A percentile compares a stretch with the other conserved stretches of the same genome.
These are phyloP conservation scores for Isabelozyma heimii DNA, from an alignment of 805 yeast genomes.

Conservation along the genomic window DNA sequence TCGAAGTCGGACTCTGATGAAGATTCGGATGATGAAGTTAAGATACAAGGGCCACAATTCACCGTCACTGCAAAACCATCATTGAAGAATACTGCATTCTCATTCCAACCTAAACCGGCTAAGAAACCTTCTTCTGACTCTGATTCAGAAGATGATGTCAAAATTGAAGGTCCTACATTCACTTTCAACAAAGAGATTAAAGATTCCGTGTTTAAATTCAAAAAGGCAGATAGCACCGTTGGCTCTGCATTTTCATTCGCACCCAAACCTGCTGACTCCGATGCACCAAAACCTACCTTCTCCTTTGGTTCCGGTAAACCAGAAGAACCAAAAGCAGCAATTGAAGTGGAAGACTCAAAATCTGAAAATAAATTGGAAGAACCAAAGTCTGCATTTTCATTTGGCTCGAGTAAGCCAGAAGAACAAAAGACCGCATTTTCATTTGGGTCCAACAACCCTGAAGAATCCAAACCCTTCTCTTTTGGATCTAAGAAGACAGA, in stretches of 20 bases:
- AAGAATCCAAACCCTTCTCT: conserved; percentile 9
- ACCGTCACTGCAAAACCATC: conserved; percentile 24
- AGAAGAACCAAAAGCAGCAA: conserved; percentile 12
- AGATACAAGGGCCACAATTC: conserved; percentile 37
- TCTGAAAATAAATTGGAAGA: conserved; percentile 3
- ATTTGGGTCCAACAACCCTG: conserved; percentile 7
- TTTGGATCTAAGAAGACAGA: conserved; percentile 21
- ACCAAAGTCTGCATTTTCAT: conserved; percentile 18
- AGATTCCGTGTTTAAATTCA: conserved; percentile 31
- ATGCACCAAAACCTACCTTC: conserved; percentile 6
- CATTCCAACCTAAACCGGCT: conserved; percentile 32
- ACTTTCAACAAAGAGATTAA: conserved; percentile 36
- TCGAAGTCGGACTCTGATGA: conserved; percentile 23
- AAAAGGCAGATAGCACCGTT: not conserved
- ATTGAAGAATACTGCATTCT: conserved; percentile 33
- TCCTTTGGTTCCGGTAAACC: conserved; percentile 28
- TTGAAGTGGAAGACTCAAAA: conserved; percentile 10
- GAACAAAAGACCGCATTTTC: conserved; percentile 11
- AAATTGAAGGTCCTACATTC: conserved; percentile 74
- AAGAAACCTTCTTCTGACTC: conserved; percentile 37
- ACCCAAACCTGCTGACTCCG: not conserved
- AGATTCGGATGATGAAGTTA: conserved; percentile 23
- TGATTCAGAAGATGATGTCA: conserved; percentile 60
- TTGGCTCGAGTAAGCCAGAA: conserved; percentile 10
- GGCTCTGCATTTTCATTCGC: not conserved